Evolutionary conservation across 306 rosid genomes (phyloP), one percentile per base, ranked within the genome.

Genomic region (Arachis stenosperma): DNA sequence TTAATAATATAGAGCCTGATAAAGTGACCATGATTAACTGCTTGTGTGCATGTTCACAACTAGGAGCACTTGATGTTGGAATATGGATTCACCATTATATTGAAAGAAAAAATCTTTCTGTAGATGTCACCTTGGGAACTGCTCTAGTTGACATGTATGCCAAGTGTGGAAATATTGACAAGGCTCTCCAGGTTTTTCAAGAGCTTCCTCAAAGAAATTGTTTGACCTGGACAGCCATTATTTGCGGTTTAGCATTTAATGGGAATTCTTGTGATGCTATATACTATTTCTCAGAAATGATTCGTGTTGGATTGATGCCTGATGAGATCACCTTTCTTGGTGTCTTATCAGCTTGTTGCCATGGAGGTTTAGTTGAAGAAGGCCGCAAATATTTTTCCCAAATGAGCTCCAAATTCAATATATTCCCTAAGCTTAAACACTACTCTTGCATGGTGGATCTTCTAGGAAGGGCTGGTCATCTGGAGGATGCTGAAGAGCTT

Each of bases 381-480:
- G 98, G 98, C 71, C 86, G 87, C 37, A 73, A 78, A 44, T 84
- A 78, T 60, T 88, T 92, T 81, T 71, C 75, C 71, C 82, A 88
- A 67, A 92, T 92, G 93, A 83, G 73, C 75, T 67, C 81, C 37
- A 69, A 76, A 63, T 79, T 70, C 55, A 67, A 76, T 69, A 50
- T 90, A 69, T 73, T 74, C 52, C 93, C 97, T 7, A 75, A 70
- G 69, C 83, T 82, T 58, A 88, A 86, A 80, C 93, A 90, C 78
- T 93, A 86, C 76, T 87, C 97, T 22, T 90, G 93, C 86, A 84
- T 89, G 91, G 93, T 87, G 79, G 93, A 93, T 81, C 97, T 93
- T 84, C 70, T 93, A 14, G 96, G 97, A 60, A 81, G 93, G 84
- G 92, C 92, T 67, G 96, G 96, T 66, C 86, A 70, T 75, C 73